Evolutionary conservation across 2,329 filamentous ascomycete species (phyloP), one percentile per base, ranked within the genome.

Genomic region (Paracoccidioides brasiliensis): DNA sequence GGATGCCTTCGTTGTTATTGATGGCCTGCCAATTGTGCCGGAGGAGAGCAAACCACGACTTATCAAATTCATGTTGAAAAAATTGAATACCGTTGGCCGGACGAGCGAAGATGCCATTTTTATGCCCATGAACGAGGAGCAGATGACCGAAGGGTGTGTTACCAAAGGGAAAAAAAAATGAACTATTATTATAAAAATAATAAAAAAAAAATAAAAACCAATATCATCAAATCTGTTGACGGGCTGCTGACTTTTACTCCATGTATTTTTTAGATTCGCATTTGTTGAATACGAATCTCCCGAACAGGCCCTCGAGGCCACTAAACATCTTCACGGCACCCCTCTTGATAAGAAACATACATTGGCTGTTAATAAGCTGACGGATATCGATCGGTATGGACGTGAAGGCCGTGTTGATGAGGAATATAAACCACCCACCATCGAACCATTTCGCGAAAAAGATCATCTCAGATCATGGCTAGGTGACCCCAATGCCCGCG

Each of bases 321-420:
- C 90, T 64, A 90, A 95, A 72, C 83, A 87, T 66, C 85, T 98
- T 57, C 84, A 98, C 72, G 82, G 83, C 66, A 84, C 86, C 5
- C 82, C 91, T 46, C 86, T 98, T 66, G 93, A 98, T 77, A 97
- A 94, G 81, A 96, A 85, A 76, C 90, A 98, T 79, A 95, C 82
- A 53, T 82, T 98, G 64, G 81, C 85, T 61, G 90, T 98, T 65
- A 98, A 98, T 83, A 98, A 98, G 76, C 80, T 98, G 66, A 96
- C 90, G 66, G 93, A 98, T 70, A 90, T 98, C 67, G 93, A 98
- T 71, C 86, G 93, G 63, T 98, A 88, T 71, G 93, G 93, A 60
- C 83, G 90, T 60, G 93, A 97, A 76, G 93, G 93, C 63, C 84
- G 90, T 62, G 81, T 98, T 65, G 87, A 95, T 63, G 93, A 98